These are phyloP conservation scores for Dittrichia graveolens DNA, from an alignment of 129 eudicot genomes.

Conservation along the genomic window DNA sequence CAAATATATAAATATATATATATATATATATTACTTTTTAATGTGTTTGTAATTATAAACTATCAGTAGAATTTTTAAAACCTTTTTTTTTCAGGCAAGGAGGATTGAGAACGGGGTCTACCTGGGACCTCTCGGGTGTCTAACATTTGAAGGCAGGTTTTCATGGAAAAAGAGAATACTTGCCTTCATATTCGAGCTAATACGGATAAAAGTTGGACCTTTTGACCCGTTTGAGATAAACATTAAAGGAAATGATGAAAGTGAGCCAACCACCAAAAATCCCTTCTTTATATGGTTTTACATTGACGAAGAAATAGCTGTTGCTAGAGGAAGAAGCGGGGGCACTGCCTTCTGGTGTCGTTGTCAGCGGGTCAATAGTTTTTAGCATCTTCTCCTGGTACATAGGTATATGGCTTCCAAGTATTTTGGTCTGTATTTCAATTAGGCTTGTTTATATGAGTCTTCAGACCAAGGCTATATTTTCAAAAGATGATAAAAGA, in stretches of 20 bases:
- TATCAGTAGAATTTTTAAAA: no score
- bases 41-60: no score
- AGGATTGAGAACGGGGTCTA: slow-evolving; percentile 97
- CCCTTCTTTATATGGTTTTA: slow-evolving; percentile 97
- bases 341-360: slow-evolving; percentile 99
- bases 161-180: slow-evolving; percentile 96
- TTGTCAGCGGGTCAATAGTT: slow-evolving; percentile 44
- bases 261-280: slow-evolving; percentile 79
- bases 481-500: no score
- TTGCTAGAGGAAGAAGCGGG: slow-evolving; percentile 95
- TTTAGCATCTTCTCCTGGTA: slow-evolving; percentile 2
- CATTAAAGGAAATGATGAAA: slow-evolving; percentile 69
- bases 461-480: no score
- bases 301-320: slow-evolving; percentile 90
- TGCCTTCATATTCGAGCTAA: slow-evolving; percentile 72
- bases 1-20: no score
- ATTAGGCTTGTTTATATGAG: no score
- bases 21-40: no score
- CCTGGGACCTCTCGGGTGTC: slow-evolving; percentile 73
- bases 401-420: slow-evolving; percentile 4
- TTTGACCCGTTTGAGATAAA: slow-evolving; percentile 65
- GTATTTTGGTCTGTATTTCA: no score
- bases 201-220: slow-evolving; percentile 80
- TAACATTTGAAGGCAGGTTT: slow-evolving; percentile 89
- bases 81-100: slow-evolving; percentile 52